These are phyloP conservation scores for Thalassiosira profunda DNA, from an alignment of 108 stramenopile species.

Conservation along the genomic window DNA sequence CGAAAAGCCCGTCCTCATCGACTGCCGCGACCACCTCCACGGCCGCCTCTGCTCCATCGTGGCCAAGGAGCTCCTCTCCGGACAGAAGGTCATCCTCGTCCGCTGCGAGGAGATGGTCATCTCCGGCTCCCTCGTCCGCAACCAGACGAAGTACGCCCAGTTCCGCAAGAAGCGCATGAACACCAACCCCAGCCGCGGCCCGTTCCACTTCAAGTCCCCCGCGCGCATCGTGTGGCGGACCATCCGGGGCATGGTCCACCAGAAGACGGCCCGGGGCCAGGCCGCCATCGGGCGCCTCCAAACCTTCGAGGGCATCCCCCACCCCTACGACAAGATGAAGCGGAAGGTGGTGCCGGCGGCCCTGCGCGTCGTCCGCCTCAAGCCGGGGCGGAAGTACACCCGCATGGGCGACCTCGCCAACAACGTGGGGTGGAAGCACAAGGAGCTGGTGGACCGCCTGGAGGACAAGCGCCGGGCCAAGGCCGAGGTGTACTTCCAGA, in stretches of 20 bases:
- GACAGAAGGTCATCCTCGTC: conserved; percentile 98
- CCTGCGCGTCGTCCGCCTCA: conserved; percentile 93
- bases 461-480: conserved; percentile 97
- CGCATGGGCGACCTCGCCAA: conserved; percentile 93
- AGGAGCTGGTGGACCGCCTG: conserved; percentile 88
- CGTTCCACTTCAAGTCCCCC: conserved; percentile 98
- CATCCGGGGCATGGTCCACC: conserved; percentile 99
- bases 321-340: conserved; percentile 99
- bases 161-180: conserved; percentile 98
- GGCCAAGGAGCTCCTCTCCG: conserved; percentile 99
- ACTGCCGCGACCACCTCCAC: conserved; percentile 99
- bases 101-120: conserved; percentile 97
- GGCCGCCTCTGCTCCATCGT: conserved; percentile 98
- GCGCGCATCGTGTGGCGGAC: conserved; percentile 98
- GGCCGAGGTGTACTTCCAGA: conserved; percentile 93
- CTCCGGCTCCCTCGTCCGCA: conserved; percentile 95
- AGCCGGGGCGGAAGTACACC: conserved; percentile 93
- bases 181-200: conserved; percentile 97
- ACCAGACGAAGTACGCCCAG: conserved; percentile 97
- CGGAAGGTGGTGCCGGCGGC: conserved; percentile 98
- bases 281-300: conserved; percentile 95
- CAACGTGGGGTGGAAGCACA: conserved; percentile 99
- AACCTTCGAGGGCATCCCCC: conserved; percentile 99
- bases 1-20: conserved; percentile 84
- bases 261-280: conserved; percentile 97